Conservation (phyloP, 768 basidiomycete species). For the Xerocomus brunneocitrinus region DNA sequence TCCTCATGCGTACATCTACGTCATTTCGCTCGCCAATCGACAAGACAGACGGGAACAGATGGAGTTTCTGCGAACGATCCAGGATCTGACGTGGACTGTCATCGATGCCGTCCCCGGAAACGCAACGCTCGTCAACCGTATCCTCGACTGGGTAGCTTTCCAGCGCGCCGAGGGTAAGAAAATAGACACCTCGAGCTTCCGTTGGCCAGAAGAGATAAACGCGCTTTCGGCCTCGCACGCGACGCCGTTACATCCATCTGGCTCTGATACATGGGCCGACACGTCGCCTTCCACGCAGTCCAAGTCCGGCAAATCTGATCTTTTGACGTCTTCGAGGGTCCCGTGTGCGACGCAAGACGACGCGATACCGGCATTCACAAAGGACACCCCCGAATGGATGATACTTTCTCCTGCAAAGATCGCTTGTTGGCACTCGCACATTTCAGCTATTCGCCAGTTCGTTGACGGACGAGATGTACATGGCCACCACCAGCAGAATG, state of each 20-base stretch:
- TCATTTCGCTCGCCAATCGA: constrained; percentile 57
- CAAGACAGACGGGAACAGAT: constrained; percentile 53
- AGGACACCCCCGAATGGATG: constrained; percentile 40
- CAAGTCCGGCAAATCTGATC: not conserved
- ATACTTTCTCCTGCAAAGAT: constrained; percentile 55
- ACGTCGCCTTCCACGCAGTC: not conserved
- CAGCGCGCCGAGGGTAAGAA: constrained; percentile 1
- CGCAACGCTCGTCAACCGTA: constrained; percentile 34
- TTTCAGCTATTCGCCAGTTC: constrained; percentile 46
- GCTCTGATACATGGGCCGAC: constrained; percentile 22
- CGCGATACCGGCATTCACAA: constrained; percentile 32
- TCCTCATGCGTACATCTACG: constrained; percentile 41
- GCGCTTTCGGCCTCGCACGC: constrained; percentile 14
- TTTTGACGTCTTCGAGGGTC: constrained; percentile 17
- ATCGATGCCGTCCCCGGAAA: constrained; percentile 44
- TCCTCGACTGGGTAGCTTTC: constrained; percentile 41
- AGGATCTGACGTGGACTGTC: constrained; percentile 52
- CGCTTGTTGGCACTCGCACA: constrained; percentile 72
- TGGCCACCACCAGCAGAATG: constrained; percentile 16
- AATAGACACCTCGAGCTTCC: constrained; percentile 16
- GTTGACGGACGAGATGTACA: constrained; percentile 26
- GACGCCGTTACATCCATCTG: constrained; percentile 8
- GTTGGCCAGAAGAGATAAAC: constrained; percentile 39
- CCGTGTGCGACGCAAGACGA: constrained; percentile 43
- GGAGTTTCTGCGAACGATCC: constrained; percentile 45